These are phyloP conservation scores for Xylaria sp. DNA, from an alignment of 2,329 filamentous ascomycete species.

Conservation along the genomic window DNA sequence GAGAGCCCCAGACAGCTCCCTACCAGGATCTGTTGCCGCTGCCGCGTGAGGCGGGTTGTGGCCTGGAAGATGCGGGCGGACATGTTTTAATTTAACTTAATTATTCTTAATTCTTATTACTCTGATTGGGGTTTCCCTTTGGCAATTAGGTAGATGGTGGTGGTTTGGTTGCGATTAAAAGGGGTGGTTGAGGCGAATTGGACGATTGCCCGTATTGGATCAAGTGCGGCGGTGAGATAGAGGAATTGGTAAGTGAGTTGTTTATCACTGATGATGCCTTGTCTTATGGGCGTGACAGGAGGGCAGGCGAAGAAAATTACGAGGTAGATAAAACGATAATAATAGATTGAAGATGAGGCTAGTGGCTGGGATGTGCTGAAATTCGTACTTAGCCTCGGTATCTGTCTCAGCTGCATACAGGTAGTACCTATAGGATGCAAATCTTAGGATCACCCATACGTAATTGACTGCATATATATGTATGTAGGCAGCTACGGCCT, in stretches of 20 bases:
- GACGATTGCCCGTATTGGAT: not conserved
- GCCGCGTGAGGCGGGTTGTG: slow-evolving; percentile 29
- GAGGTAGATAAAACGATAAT: not conserved
- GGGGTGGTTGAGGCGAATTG: no score
- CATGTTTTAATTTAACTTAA: slow-evolving; percentile 29
- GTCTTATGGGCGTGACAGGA: no score
- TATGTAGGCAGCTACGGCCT: not conserved
- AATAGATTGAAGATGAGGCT: slow-evolving; percentile 3
- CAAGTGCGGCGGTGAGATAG: no score
- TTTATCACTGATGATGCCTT: no score
- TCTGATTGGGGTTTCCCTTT: not conserved
- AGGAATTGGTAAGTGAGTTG: no score
- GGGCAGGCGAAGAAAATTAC: no score
- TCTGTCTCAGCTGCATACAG: slow-evolving; percentile 1
- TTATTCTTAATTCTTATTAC: not conserved
- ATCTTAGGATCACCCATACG: not conserved
- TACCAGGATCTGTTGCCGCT: slow-evolving; percentile 43
- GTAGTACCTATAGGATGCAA: not conserved
- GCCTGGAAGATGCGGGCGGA: slow-evolving; percentile 39
- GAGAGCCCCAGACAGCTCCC: slow-evolving; percentile 51
- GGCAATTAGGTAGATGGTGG: no score
- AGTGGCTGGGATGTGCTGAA: slow-evolving; percentile 8
- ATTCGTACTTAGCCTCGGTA: not conserved
- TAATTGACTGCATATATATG: not conserved
- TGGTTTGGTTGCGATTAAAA: not conserved